Base-by-base conservation (phyloP, 805 yeast species). In the Sugiyamaella qingdaonensis region DNA sequence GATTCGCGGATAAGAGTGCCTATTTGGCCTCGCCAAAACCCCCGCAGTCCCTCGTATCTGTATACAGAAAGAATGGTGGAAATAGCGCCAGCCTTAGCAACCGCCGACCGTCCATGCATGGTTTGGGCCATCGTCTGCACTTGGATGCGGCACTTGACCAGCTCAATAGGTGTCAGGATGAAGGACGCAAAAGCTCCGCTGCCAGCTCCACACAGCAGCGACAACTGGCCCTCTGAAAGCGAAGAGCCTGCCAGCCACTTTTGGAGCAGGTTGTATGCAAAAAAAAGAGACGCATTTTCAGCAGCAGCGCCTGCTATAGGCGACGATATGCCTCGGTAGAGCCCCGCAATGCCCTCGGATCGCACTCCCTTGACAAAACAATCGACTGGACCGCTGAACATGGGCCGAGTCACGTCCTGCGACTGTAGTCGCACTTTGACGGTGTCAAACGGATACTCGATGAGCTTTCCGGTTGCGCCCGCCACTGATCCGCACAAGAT, bases 401-500 rank as follows among this genome's bases (percentile, higher is more conserved):
- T 66, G 10, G 79, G 69, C 0, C 79, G 77, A 7, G 61, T 55
- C 2, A 71, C 66, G 31, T 81, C 72, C 63, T 88, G 94, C 1
- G 89, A 80, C 64, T 86, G 92, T 31, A 92, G 74, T 54, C 97
- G 76, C 2, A 91, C 98, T 68, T 91, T 91, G 44, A 90, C 78
- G 0, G 97, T 92, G 63, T 91, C 98, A 60, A 91, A 89, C 0
- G 98, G 98, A 62, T 84, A 91, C 68, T 91, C 98, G 11, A 91
- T 79, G 31, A 86, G 61, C 66, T 91, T 92, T 1, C 96, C 97
- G 2, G 82, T 68, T 52, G 88, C 85, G 13, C 98, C 98, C 0
- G 97, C 80, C 1, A 78, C 60, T 2, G 73, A 69, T 16, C 73
- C 73, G 33, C 65, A 67, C 13, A 60, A 35, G 4, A 69, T 55